Evolutionary conservation across 106 monocot species (phyloP), one percentile per base, ranked within the genome.

Genomic region (Hemerocallis citrina): DNA sequence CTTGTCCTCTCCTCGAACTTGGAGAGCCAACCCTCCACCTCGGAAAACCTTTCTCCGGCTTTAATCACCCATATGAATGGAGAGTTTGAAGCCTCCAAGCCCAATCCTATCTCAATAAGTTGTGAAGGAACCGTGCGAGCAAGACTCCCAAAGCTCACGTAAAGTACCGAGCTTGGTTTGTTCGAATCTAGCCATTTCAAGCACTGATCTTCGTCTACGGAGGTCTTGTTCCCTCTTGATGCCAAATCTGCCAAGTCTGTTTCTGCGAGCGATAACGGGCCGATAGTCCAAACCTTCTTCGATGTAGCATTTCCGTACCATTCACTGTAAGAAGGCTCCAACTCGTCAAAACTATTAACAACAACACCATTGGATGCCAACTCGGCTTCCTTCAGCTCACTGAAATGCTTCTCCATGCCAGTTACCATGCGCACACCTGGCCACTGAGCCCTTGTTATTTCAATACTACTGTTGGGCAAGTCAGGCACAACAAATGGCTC

Each of bases 61-160:
- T 74, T 79, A 28, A 88, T 68, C 21, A 72, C 88, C 88, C 83
- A 80, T 11, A 89, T 50, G 59, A 89, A 89, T 12, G 80, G 77
- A 2, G 51, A 36, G 33, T 46, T 31, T 4, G 80, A 80, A 0
- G 70, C 55, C 40, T 83, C 88, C 33, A 84, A 44, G 1, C 76
- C 88, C 4, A 50, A 13, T 5, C 88, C 88, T 14, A 84, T 68
- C 65, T 84, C 84, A n/a, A 68, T 64, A 50, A 78, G 45, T 52
- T 88, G 88, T 10, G 39, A 23, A 7, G 74, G 22, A 3, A 19
- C 22, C 32, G 27, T 12, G 15, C 37, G 40, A 5, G 55, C 61
- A 9, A 76, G 0, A 68, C 72, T 88, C 4, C 87, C 87, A 32
- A 88, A 82, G 60, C 66, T 63, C 4, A 82, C 69, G 45, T 82